A percentile compares a stretch with the other conserved stretches of the same genome.
These are phyloP conservation scores for Plasmodium falciparum DNA, from an alignment of 169 alveolate genomes.

Conservation along the genomic window DNA sequence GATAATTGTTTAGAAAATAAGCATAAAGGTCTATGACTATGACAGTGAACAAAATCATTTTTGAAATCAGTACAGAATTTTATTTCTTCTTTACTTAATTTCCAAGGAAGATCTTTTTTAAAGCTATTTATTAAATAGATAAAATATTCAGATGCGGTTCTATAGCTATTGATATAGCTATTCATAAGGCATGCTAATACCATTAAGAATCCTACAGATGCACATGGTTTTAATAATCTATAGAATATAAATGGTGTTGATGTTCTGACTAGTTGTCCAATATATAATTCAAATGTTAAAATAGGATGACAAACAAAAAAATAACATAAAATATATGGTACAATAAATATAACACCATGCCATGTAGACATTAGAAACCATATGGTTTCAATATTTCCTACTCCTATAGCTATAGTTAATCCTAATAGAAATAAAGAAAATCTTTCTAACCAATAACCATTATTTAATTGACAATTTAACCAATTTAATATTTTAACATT, in stretches of 20 bases:
- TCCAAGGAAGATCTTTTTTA: slow-evolving; percentile 81
- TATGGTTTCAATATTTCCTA: slow-evolving; percentile 85
- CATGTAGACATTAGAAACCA: slow-evolving; percentile 82
- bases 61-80: slow-evolving; percentile 52
- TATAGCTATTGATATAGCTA: slow-evolving; percentile 74
- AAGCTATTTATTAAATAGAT: slow-evolving; percentile 79
- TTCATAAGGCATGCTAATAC: slow-evolving; percentile 80
- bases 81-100: slow-evolving; percentile 73
- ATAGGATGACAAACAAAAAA: slow-evolving; percentile 85
- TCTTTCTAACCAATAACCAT: slow-evolving; percentile 84
- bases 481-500: slow-evolving; percentile 79
- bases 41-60: slow-evolving; percentile 51
- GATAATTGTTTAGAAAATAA: slow-evolving; percentile 51
- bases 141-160: slow-evolving; percentile 81
- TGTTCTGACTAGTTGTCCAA: slow-evolving; percentile 82
- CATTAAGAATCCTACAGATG: slow-evolving; percentile 83
- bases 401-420: slow-evolving; percentile 83
- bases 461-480: slow-evolving; percentile 75
- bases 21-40: slow-evolving; percentile 77
- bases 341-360: slow-evolving; percentile 81
- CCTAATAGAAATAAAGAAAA: slow-evolving; percentile 83
- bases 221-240: slow-evolving; percentile 78
- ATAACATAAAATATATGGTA: slow-evolving; percentile 81
- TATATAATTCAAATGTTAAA: slow-evolving; percentile 79
- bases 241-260: slow-evolving; percentile 81